phyloP scores from a whole-genome alignment of 495 filamentous ascomycete species.

The Penicillium odoratum region DNA sequence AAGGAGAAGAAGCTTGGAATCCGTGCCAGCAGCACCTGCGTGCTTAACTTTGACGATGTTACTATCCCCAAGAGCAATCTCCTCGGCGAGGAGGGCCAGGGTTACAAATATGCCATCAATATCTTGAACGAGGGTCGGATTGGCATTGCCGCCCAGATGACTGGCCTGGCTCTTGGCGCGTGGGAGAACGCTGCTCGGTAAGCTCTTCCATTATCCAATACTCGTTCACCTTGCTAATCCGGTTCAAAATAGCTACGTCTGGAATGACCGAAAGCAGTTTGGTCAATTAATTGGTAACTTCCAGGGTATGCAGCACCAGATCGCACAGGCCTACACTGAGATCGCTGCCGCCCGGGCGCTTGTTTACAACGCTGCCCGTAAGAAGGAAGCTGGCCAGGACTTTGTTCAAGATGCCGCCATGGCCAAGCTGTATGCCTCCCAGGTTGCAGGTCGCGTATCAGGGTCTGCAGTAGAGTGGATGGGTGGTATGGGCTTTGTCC shows the following conservation, averaged over 20 bases:
- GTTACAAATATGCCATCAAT: conserved; percentile 96
- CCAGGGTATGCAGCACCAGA: conserved; percentile 99
- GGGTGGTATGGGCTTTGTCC: conserved; percentile 96
- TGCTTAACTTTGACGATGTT: conserved; percentile 96
- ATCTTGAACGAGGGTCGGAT: conserved; percentile 98
- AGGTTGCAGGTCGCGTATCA: conserved; percentile 87
- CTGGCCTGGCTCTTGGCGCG: conserved; percentile 88
- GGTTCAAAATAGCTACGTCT: conserved; percentile 62
- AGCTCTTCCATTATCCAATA: conserved; percentile 18
- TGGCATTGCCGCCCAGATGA: conserved; percentile 99
- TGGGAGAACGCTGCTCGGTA: conserved; percentile 93
- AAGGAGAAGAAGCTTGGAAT: conserved; percentile 99
- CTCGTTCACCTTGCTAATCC: conserved; percentile 4
- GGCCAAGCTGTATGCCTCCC: conserved; percentile 94
- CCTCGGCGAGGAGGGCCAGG: conserved; percentile 82
- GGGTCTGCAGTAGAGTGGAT: conserved; percentile 95
- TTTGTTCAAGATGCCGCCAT: conserved; percentile 96
- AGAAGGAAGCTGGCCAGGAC: conserved; percentile 96
- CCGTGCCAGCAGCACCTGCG: conserved; percentile 90
- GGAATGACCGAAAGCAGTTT: conserved; percentile 98
- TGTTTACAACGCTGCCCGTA: conserved; percentile 93
- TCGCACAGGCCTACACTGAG: conserved; percentile 93
- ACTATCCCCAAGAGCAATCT: conserved; percentile 84
- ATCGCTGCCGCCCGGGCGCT: conserved; percentile 87
- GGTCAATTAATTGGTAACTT: conserved; percentile 90